These are phyloP conservation scores for Pseudogymnoascus pannorum DNA, from an alignment of 2,329 filamentous ascomycete genomes.

Conservation along the genomic window DNA sequence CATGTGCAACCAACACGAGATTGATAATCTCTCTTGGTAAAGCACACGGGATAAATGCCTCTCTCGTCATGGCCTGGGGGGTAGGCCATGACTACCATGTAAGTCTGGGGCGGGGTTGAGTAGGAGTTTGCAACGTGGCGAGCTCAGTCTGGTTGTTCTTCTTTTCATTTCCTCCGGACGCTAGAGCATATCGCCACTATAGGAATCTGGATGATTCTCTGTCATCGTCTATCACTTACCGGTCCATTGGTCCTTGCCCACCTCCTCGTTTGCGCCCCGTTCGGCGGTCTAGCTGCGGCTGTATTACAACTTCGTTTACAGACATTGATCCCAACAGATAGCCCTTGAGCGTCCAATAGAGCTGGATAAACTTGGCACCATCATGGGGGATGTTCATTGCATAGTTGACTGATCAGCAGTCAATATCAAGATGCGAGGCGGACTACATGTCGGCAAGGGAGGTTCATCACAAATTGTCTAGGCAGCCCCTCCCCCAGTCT, in stretches of 20 bases:
- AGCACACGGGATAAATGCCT: conserved; percentile 7
- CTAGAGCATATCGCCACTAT: conserved; percentile 5
- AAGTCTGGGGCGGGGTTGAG: conserved; percentile 1
- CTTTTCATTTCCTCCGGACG: background rate
- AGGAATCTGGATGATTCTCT: conserved; percentile 4
- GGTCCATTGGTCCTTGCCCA: background rate
- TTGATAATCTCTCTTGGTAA: conserved; percentile 6
- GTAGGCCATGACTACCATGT: background rate
- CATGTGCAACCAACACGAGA: conserved; percentile 6
- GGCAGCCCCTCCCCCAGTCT: background rate
- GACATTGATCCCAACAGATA: background rate
- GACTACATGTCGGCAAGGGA: conserved; percentile 1
- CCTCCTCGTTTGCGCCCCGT: background rate
- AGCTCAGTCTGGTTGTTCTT: conserved; percentile 3
- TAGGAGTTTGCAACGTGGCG: conserved; percentile 1
- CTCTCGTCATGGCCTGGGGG: background rate
- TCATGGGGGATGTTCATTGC: background rate
- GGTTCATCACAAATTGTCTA: conserved; percentile 1
- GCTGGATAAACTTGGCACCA: background rate
- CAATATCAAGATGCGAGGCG: conserved; percentile 4
- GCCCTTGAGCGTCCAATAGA: background rate
- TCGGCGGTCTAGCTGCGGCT: background rate
- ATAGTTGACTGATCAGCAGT: background rate
- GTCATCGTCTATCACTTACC: conserved; percentile 1
- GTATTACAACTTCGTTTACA: background rate